Conservation (phyloP, 108 stramenopile species). For the Nannochloropsis gaditana region DNA sequence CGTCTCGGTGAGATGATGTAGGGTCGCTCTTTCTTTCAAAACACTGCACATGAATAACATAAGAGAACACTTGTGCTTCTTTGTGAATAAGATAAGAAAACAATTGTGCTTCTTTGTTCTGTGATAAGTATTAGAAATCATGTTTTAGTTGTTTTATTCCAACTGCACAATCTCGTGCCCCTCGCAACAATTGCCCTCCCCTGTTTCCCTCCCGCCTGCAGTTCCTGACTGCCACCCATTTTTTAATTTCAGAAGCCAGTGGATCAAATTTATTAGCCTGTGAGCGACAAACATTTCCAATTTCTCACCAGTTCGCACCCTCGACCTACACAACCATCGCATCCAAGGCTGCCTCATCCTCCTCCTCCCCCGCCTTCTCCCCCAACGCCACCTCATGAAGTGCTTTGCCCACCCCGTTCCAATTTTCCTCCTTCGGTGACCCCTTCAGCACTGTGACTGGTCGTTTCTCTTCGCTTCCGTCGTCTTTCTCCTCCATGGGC, state of each 20-base stretch:
- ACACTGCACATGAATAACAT: too few relatives aligned
- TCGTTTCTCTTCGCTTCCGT: not conserved
- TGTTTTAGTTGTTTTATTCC: too few relatives aligned
- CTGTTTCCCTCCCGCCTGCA: not conserved
- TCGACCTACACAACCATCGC: not conserved
- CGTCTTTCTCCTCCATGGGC: not conserved
- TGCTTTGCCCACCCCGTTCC: not conserved
- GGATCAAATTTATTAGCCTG: too few relatives aligned
- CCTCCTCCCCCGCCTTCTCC: constrained; percentile 1
- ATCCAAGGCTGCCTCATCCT: not conserved
- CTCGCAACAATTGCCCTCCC: not conserved
- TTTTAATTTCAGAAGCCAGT: not conserved
- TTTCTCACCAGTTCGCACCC: not conserved
- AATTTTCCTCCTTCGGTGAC: not conserved
- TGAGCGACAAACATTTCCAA: too few relatives aligned
- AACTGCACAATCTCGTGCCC: too few relatives aligned
- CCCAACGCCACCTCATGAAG: not conserved
- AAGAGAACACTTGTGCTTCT: too few relatives aligned
- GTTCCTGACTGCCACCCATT: not conserved
- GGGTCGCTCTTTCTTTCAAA: too few relatives aligned
- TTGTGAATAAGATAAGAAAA: too few relatives aligned
- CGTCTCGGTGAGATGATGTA: too few relatives aligned
- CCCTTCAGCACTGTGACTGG: not conserved
- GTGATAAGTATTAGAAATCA: too few relatives aligned
- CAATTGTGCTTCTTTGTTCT: too few relatives aligned